These are phyloP conservation scores for Penicillium cataractarum DNA, from an alignment of 495 filamentous ascomycete species.

Conservation along the genomic window DNA sequence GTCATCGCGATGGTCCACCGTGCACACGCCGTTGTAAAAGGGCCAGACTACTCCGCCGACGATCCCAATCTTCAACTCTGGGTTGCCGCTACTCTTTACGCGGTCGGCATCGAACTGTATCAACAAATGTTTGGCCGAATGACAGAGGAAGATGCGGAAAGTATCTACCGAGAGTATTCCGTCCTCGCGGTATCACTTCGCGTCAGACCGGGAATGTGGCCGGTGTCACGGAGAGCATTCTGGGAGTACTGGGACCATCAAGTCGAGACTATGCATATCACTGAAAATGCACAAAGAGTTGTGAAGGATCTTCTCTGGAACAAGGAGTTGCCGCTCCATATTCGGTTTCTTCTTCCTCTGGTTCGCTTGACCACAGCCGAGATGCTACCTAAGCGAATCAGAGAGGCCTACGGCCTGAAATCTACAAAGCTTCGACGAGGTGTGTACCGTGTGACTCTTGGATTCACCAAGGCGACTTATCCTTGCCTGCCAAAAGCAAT, in stretches of 20 bases:
- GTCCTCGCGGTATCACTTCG: slow-evolving; percentile 40
- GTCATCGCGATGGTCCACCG: slow-evolving; percentile 43
- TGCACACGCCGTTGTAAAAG: slow-evolving; percentile 37
- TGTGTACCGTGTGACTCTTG: slow-evolving; percentile 25
- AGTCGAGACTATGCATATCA: slow-evolving; percentile 35
- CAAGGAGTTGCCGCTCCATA: slow-evolving; percentile 22
- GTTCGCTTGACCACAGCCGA: slow-evolving; percentile 39
- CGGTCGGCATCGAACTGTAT: slow-evolving; percentile 38
- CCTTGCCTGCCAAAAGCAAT: slow-evolving; percentile 32
- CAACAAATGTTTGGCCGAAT: slow-evolving; percentile 39
- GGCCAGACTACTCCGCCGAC: slow-evolving; percentile 36
- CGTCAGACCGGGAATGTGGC: slow-evolving; percentile 43
- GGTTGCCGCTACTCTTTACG: slow-evolving; percentile 48
- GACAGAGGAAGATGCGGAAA: slow-evolving; percentile 26
- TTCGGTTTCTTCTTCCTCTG: slow-evolving; percentile 30
- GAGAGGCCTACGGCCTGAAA: slow-evolving; percentile 36
- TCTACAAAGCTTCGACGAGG: slow-evolving; percentile 15
- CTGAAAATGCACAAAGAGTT: slow-evolving; percentile 36
- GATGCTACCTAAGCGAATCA: slow-evolving; percentile 31
- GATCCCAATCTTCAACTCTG: slow-evolving; percentile 44
- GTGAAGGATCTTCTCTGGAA: slow-evolving; percentile 38
- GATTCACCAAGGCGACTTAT: slow-evolving; percentile 32
- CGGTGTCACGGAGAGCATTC: slow-evolving; percentile 35
- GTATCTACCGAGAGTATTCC: slow-evolving; percentile 42
- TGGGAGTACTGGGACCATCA: slow-evolving; percentile 47